Evolutionary conservation across 192 early-diverging fungal genomes (phyloP).

Genomic region (Coemansia sp.): DNA sequence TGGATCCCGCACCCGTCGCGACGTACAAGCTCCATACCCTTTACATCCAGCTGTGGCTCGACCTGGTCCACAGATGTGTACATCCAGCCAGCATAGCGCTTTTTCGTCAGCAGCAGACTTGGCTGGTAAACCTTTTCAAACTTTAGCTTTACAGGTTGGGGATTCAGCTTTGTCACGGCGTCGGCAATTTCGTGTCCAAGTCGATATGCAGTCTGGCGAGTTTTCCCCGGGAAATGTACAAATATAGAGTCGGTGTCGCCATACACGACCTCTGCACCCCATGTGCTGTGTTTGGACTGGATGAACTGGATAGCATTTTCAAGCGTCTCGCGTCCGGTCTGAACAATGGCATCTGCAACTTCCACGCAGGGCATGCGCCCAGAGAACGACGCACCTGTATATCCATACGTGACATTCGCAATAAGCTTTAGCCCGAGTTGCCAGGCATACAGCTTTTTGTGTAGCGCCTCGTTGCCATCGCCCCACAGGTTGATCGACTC

Average conservation of each 20-base stretch:
- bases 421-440: conserved; percentile 89
- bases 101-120: conserved; percentile 87
- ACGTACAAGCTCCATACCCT: conserved; percentile 94
- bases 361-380: conserved; percentile 90
- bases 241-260: conserved; percentile 96
- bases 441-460: conserved; percentile 72
- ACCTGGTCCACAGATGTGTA: conserved; percentile 64
- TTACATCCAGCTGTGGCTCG: conserved; percentile 84
- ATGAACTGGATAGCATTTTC: conserved; percentile 73
- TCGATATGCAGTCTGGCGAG: conserved; percentile 72
- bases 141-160: conserved; percentile 83
- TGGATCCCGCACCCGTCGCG: conserved; percentile 81
- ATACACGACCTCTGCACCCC: conserved; percentile 85
- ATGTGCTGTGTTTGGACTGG: conserved; percentile 54
- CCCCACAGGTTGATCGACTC: conserved; percentile 70
- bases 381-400: conserved; percentile 78
- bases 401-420: conserved; percentile 94
- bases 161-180: conserved; percentile 71
- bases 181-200: conserved; percentile 81
- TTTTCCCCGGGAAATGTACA: conserved; percentile 68
- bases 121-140: conserved; percentile 95
- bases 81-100: conserved; percentile 89
- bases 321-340: conserved; percentile 79
- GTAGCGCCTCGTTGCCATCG: conserved; percentile 35
- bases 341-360: conserved; percentile 90